These are phyloP conservation scores for Limnanthes douglasii DNA, from an alignment of 345 rosid genomes.

Conservation along the genomic window DNA sequence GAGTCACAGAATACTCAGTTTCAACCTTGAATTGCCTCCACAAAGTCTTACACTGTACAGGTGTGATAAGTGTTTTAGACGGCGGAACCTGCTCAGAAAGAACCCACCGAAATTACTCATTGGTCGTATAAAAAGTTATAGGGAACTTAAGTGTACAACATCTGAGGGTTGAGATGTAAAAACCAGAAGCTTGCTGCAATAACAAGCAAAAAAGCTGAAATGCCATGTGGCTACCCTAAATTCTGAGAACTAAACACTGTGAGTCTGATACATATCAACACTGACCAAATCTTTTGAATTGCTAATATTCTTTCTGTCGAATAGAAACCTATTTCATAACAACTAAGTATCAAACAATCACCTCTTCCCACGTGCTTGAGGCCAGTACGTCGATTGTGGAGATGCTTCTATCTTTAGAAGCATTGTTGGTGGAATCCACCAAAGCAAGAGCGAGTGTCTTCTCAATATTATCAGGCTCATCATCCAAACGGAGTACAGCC, in stretches of 20 bases:
- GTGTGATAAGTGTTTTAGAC: constrained; percentile 79
- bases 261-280: too few species aligned
- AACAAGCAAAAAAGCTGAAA: too few species aligned
- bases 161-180: too few species aligned
- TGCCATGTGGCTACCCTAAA: too few species aligned
- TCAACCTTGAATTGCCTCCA: constrained; percentile 98
- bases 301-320: too few species aligned
- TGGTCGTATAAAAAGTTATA: too few species aligned
- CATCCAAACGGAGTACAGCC: constrained; percentile 73
- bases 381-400: constrained; percentile 62
- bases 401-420: constrained; percentile 38
- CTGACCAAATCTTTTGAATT: too few species aligned
- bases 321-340: too few species aligned
- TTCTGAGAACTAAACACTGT: too few species aligned
- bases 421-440: constrained; percentile 27
- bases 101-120: too few species aligned
- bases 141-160: too few species aligned
- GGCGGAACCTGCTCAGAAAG: constrained; percentile 49
- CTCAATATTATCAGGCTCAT: constrained; percentile 60
- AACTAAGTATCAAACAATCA: constrained; percentile 20
- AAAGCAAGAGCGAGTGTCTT: constrained; percentile 40
- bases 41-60: constrained; percentile 88
- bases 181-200: too few species aligned
- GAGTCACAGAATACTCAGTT: constrained; percentile 88
- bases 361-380: constrained; percentile 95